Evolutionary conservation across 495 filamentous ascomycete genomes (phyloP).

Genomic region (Penicillium maclennaniae): DNA sequence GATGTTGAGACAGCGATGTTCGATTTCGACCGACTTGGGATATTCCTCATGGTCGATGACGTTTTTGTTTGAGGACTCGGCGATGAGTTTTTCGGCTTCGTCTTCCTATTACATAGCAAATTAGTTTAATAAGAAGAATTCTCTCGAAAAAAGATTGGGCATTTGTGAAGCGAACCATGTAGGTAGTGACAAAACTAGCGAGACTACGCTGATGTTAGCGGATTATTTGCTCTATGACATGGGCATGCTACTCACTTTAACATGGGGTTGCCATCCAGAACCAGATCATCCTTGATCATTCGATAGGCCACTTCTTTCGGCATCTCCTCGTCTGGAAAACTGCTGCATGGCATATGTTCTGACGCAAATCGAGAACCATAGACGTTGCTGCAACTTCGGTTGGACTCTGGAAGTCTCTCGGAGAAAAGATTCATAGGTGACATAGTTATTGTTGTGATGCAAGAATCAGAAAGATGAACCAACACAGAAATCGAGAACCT

Average conservation of each 20-base stretch:
- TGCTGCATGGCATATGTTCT: conserved; percentile 5
- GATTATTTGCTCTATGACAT: neutral
- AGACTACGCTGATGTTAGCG: conserved; percentile 6
- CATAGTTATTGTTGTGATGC: neutral
- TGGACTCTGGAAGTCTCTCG: neutral
- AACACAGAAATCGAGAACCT: neutral
- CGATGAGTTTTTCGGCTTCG: conserved; percentile 85
- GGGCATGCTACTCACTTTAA: neutral
- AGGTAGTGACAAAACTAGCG: conserved; percentile 20
- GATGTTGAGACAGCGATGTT: conserved; percentile 86
- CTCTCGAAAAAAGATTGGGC: too few relatives aligned
- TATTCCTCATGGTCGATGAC: conserved; percentile 92
- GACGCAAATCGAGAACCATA: conserved; percentile 18
- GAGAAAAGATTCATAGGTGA: neutral
- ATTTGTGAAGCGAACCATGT: conserved; percentile 21
- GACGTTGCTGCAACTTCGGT: conserved; percentile 5
- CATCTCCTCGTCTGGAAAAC: conserved; percentile 1
- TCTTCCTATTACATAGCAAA: conserved; percentile 54
- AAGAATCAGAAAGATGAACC: neutral
- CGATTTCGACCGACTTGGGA: conserved; percentile 79
- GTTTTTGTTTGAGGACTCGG: conserved; percentile 81
- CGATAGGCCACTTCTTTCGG: conserved; percentile 12
- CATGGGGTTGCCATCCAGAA: too few relatives aligned
- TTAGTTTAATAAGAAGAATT: too few relatives aligned
- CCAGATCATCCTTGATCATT: too few relatives aligned